Percentiles rank a stretch among this genome's conserved stretches.
Evolutionary conservation across 495 filamentous ascomycete genomes (phyloP).

Genomic region (Elasticomyces elasticus): DNA sequence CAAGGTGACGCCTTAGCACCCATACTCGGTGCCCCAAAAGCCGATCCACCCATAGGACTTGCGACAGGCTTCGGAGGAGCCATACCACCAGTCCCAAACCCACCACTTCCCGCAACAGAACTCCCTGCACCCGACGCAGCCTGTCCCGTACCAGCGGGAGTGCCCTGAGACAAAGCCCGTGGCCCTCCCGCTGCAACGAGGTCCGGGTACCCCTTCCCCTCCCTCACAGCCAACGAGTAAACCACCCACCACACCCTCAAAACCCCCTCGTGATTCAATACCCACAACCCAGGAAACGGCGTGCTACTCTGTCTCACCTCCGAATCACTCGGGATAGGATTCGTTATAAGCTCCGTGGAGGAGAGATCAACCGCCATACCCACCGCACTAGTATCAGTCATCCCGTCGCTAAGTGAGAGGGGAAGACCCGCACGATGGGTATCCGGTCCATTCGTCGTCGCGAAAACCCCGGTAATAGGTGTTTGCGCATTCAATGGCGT

Average conservation of each 20-base stretch:
- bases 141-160: not conserved
- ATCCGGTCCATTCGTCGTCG: constrained; percentile 59
- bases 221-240: constrained; percentile 73
- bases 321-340: constrained; percentile 63
- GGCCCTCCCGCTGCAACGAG: constrained; percentile 42
- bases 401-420: constrained; percentile 42
- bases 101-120: too few species aligned
- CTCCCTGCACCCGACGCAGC: not conserved
- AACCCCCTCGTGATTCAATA: constrained; percentile 82
- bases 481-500: constrained; percentile 51
- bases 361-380: constrained; percentile 78
- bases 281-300: constrained; percentile 76
- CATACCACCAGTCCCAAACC: too few species aligned
- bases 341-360: constrained; percentile 61
- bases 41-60: too few species aligned
- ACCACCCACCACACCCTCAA: constrained; percentile 83
- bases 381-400: constrained; percentile 64
- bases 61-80: too few species aligned
- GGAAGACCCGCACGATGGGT: constrained; percentile 67
- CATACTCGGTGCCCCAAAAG: too few species aligned
- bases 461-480: constrained; percentile 55
- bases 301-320: constrained; percentile 66
- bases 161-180: constrained; percentile 8
- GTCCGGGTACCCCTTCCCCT: constrained; percentile 60
- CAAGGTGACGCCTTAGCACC: too few species aligned